Base-by-base conservation (phyloP, 257 asterid species). In the Paraleonurus japonicus region DNA sequence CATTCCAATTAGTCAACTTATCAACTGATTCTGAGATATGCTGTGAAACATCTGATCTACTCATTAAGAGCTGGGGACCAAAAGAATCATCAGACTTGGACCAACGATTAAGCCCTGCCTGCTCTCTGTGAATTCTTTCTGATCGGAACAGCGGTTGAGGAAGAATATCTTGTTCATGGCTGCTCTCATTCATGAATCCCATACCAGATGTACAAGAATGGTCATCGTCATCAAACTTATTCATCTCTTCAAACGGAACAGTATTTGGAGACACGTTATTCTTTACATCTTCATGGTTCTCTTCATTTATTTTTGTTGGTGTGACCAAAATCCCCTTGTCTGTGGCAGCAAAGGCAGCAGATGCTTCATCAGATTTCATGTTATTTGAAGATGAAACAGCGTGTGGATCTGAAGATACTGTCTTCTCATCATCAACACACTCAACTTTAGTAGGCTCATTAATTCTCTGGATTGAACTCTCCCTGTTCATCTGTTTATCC, bases 51-150 rank as follows among this genome's bases (percentile, higher is more conserved):
- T 88, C 89, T 47, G 88, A 82, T 39, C 67, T 87, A 60, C 77
- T 62, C 75, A 87, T 71, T 57, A 83, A 81, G 78, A 82, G 80
- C 73, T 87, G 92, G 57, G 90, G 83, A 69, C 79, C 84, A 37
- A 69, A 70, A 73, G 89, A 86, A 82, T 92, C 96, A 62, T 88
- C 88, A 60, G 98, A 92, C 78, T 85, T 92, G 78, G 88, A 88
- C 76, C 80, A 80, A 65, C 95, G 92, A 81, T 71, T 85, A 37
- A 82, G 77, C 65, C 86, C 96, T 64, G 86, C 71, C 67, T 83
- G 96, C 55, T 90, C 96, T 55, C 97, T 81, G 33, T 79, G 97
- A 43, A 87, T 71, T 67, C 95, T 73, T 79, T 90, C 98, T 23
- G 98, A 92, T 50, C 73, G 89, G 68, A 88, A 92, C 41, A 72